Evolutionary conservation across 768 basidiomycete species (phyloP), one percentile per base, ranked within the genome.

Genomic region (Paxillus involutus): DNA sequence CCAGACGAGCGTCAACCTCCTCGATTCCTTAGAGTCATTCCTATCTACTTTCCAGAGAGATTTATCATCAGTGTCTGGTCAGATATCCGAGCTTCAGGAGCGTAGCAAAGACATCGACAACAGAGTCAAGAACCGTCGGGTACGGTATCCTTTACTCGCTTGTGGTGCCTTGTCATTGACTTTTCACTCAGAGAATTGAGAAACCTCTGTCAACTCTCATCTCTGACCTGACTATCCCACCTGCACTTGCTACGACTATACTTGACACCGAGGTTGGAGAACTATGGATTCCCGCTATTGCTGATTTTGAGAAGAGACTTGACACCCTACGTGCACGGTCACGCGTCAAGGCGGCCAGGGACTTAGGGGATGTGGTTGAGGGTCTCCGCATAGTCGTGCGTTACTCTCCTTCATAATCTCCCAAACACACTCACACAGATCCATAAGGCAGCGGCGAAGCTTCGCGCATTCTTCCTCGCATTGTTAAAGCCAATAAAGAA

Each of bases 11-110:
- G 81, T 91, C 13, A 79, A 78, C 54, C 80, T 98, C 17, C 78
- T 99, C 49, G 87, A 93, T 64, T 92, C 92, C 1, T 79, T 99
- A 3, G 88, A 97, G 60, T 79, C 85, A 1, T 98, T 98, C 70
- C 80, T 99, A 11, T 94, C 93, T 3, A 97, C 91, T 0, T 99
- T 99, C 65, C 96, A 98, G 71, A 88, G 80, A 61, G 96, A 99
- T 70, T 78, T 99, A 19, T 90, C 93, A 6, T 87, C 88, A 2
- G 97, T 98, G 10, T 98, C 97, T 3, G 91, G 94, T 3, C 95
- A 99, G 68, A 96, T 99, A 68, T 89, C 92, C 1, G 93, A 98
- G 58, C 78, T 99, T 21, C 97, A 98, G 65, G 82, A 84, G 59
- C 80, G 92, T 33, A 95, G 93, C 67, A 89, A 90, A 59, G 89